These are phyloP conservation scores for Aspergillus pseudotamarii DNA, from an alignment of 2,329 filamentous ascomycete species.

Conservation along the genomic window DNA sequence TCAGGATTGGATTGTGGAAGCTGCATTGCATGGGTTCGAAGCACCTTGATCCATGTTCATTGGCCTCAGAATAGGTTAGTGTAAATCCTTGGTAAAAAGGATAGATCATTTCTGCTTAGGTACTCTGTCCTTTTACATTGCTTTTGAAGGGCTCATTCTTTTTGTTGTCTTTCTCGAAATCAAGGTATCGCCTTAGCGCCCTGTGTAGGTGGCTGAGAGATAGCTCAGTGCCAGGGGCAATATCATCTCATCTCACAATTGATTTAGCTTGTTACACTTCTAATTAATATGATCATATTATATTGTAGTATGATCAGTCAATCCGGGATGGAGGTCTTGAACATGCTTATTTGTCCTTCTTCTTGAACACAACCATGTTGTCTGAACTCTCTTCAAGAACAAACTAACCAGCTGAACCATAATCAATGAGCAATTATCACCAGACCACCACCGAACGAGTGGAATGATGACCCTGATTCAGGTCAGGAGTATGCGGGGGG, in stretches of 20 bases:
- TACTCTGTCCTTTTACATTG: background rate
- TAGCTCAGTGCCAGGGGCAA: slow-evolving; percentile 13
- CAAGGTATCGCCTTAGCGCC: slow-evolving; percentile 10
- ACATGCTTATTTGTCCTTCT: background rate
- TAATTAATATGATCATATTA: slow-evolving; percentile 6
- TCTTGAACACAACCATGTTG: background rate
- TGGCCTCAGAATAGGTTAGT: slow-evolving; percentile 4
- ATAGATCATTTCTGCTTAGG: slow-evolving; percentile 6
- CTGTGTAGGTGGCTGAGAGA: slow-evolving; percentile 14
- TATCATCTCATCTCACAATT: slow-evolving; percentile 3
- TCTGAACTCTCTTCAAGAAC: background rate
- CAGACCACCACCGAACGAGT: background rate
- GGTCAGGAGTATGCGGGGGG: background rate
- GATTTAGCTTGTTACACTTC: slow-evolving; percentile 1
- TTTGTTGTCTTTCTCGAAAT: slow-evolving; percentile 4
- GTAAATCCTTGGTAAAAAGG: background rate
- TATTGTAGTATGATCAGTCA: background rate
- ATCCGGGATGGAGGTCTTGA: background rate
- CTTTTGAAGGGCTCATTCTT: background rate
- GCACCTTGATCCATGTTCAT: background rate
- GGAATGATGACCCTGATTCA: background rate
- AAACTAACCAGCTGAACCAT: background rate
- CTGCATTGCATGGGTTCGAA: slow-evolving; percentile 6
- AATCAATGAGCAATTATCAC: background rate
- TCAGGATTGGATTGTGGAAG: slow-evolving; percentile 7